Base-by-base conservation (phyloP, 2,329 filamentous ascomycete species). In the Aspergillus tamarii region DNA sequence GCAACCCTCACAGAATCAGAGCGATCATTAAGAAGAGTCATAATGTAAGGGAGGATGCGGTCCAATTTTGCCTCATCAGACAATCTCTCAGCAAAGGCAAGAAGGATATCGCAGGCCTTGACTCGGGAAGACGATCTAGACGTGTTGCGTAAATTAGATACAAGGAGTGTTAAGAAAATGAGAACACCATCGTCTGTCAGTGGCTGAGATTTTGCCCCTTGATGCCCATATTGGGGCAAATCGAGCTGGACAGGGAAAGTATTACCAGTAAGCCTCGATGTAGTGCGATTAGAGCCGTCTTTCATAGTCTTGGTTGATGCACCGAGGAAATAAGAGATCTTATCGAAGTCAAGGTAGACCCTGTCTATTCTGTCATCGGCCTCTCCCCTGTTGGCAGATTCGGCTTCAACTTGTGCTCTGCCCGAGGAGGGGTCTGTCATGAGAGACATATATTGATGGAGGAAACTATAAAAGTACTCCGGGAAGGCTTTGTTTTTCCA, bases 11-110 rank as follows among this genome's bases (percentile, higher is more conserved):
- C 94, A 70, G 92, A 84, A 67, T 97, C 92, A 2, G 91, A 88
- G 69, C 89, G 88, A 74, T 99, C 95, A 64, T 88, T 90, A 14
- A 99, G 82, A 32, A 98, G 79, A 6, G 89, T 87, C 80, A 97
- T 91, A 41, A 98, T 82, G 74, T 97, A 97, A 1, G 95, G 95
- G 57, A 99, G 81, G 28, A 98, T 91, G 57, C 95, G 88, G 77
- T 99, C 96, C 56, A 99, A 83, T 77, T 97, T 98, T 3, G 94
- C 94, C 79, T 99, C 95, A 75, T 99, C 96, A 0, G 94, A 96
- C 28, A 98, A 80, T 64, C 91, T 86, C 78, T 98, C 94, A 0
- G 94, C 89, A 76, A 99, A 97, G 2, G 94, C 94, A 57, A 99
- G 81, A 55, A 99, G 84, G 46, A 99, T 85, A 76, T 99, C 95